Base-by-base conservation (phyloP, 306 rosid genomes). In the Acacia melanoxylon region DNA sequence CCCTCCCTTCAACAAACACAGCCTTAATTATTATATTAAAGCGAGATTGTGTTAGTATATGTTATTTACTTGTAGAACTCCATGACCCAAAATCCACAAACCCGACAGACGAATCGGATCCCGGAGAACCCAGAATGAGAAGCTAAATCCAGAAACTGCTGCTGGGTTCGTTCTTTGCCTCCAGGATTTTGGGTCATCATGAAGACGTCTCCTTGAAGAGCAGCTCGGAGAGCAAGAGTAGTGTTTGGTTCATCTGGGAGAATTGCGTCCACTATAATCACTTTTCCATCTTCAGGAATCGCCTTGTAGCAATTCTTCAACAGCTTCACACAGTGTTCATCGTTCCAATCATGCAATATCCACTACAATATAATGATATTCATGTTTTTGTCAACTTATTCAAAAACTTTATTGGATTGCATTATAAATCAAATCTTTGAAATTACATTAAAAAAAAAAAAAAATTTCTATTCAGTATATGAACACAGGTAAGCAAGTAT, bases 261-360 rank as follows among this genome's bases (percentile, higher is more conserved):
- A 29, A 85, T 5, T 16, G 62, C 24, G 0, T 87, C 88, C 33
- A 85, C 85, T 22, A 85, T 80, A 45, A 87, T 87, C 77, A 85
- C 90, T 62, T 79, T 85, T 59, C 86, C 90, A 65, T 85, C 70
- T 5, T 48, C 45, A 12, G 81, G 85, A 79, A 82, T 79, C 1
- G 85, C 86, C 54, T 68, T 80, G 52, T 85, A 33, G 62, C 87
- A 87, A 74, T 79, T 85, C 83, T 72, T 82, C 81, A 85, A 79
- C 75, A 85, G 76, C 81, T 85, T 85, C 63, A 82, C 45, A 40
- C 86, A 85, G 0, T 49, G 78, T 12, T 80, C 81, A 73, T 87
- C 86, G 46, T 81, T 80, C 86, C 88, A 87, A 73, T 85, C 88
- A 15, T 87, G 85, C 65, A 85, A 85, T 74, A 87, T 80, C 81